These are phyloP conservation scores for Penstemon davidsonii DNA, from an alignment of 257 asterid genomes.

Conservation along the genomic window DNA sequence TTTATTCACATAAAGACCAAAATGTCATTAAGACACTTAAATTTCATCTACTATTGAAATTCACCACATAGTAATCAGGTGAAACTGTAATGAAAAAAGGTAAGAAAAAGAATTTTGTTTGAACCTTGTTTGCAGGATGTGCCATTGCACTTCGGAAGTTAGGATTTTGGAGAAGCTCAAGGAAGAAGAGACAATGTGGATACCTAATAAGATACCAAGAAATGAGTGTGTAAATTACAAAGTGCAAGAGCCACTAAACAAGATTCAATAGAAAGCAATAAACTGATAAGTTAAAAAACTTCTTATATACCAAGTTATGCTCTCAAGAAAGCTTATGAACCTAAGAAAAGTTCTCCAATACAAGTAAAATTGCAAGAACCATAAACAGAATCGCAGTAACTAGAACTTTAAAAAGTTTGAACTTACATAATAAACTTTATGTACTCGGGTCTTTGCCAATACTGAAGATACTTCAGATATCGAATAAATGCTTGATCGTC, in stretches of 20 bases:
- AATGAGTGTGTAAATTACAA: neutral
- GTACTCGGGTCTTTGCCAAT: slow-evolving; percentile 94
- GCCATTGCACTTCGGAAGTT: slow-evolving; percentile 93
- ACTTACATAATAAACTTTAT: slow-evolving; percentile 78
- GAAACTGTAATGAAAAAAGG: neutral
- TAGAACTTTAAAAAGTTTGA: neutral
- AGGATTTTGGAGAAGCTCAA: slow-evolving; percentile 83
- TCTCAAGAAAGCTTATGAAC: too few relatives aligned
- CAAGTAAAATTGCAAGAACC: too few relatives aligned
- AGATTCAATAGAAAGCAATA: neutral
- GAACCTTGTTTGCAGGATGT: slow-evolving; percentile 91
- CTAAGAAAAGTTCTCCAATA: too few relatives aligned
- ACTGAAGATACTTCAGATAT: slow-evolving; percentile 87
- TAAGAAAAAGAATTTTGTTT: neutral
- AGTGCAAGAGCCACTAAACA: neutral
- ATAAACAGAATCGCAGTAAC: neutral
- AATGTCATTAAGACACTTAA: neutral
- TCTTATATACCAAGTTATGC: too few relatives aligned
- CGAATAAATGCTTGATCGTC: slow-evolving; percentile 94
- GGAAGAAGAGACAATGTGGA: slow-evolving; percentile 92
- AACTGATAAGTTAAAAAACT: neutral
- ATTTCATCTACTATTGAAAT: neutral
- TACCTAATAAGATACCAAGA: slow-evolving; percentile 48
- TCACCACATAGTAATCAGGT: neutral
- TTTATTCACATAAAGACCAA: neutral